Evolutionary conservation across 2,329 filamentous ascomycete genomes (phyloP).

Genomic region (Rugonectria rugulosa): DNA sequence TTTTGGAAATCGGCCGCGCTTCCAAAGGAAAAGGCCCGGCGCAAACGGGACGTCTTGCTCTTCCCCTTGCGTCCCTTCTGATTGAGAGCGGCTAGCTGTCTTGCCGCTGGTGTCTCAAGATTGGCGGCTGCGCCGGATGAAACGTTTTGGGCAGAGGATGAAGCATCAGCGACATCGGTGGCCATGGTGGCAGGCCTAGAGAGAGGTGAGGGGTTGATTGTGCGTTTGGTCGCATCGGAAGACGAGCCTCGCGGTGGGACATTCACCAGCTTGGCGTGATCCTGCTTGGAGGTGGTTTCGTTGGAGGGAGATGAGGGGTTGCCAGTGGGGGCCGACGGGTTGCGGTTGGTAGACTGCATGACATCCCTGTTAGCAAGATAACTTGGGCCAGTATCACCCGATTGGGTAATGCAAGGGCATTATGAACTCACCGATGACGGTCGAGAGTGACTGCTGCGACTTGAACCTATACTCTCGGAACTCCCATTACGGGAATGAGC

Average conservation of each 20-base stretch:
- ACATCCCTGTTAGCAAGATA: slow-evolving; percentile 57
- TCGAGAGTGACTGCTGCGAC: slow-evolving; percentile 65
- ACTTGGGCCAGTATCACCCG: slow-evolving; percentile 44
- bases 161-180: slow-evolving; percentile 57
- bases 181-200: slow-evolving; percentile 74
- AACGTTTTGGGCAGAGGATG: slow-evolving; percentile 42
- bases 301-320: slow-evolving; percentile 62
- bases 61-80: slow-evolving; percentile 80
- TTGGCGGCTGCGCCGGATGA: slow-evolving; percentile 46
- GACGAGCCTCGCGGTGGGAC: slow-evolving; percentile 70
- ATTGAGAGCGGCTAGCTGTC: slow-evolving; percentile 86
- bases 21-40: slow-evolving; percentile 94
- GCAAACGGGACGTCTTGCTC: slow-evolving; percentile 84
- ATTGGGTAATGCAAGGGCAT: slow-evolving; percentile 52
- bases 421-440: slow-evolving; percentile 69
- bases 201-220: slow-evolving; percentile 73
- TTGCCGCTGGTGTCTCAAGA: slow-evolving; percentile 74
- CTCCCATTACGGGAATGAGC: slow-evolving; percentile 61
- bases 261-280: slow-evolving; percentile 63
- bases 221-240: slow-evolving; percentile 71
- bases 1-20: slow-evolving; percentile 90
- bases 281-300: slow-evolving; percentile 57
- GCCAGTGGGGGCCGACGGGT: slow-evolving; percentile 58
- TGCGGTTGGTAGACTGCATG: slow-evolving; percentile 67
- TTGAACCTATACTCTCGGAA: slow-evolving; percentile 70